Conservation (phyloP, 2,329 filamentous ascomycete genomes). For the Geoglossum cookeanum region DNA sequence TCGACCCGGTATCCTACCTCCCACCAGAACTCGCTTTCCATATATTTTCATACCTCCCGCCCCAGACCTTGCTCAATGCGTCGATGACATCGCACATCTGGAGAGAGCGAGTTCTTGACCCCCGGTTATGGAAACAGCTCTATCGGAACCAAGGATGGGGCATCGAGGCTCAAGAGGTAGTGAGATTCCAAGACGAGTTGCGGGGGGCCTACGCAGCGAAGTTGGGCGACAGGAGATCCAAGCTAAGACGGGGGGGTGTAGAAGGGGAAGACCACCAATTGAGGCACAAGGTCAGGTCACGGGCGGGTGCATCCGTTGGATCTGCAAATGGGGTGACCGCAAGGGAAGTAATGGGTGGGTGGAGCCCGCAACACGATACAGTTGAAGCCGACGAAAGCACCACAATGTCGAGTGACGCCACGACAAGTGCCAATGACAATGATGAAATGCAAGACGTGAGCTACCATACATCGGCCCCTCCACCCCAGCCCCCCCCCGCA, state of each 20-base stretch:
- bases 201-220: background rate
- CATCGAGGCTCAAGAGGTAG: conserved; percentile 26
- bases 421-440: conserved; percentile 6
- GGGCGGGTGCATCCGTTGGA: background rate
- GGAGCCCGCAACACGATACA: conserved; percentile 28
- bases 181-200: background rate
- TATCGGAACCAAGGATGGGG: conserved; percentile 81
- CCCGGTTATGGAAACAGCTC: conserved; percentile 66
- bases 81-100: conserved; percentile 64
- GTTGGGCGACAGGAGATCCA: background rate
- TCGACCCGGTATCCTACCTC: conserved; percentile 73
- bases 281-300: background rate
- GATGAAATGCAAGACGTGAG: conserved; percentile 24
- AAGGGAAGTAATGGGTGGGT: conserved; percentile 23
- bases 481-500: background rate
- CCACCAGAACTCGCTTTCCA: conserved; percentile 83
- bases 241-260: background rate
- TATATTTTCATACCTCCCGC: conserved; percentile 71
- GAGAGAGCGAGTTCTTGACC: conserved; percentile 64
- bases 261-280: background rate
- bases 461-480: conserved; percentile 5
- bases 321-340: background rate
- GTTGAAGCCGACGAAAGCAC: conserved; percentile 26
- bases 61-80: conserved; percentile 58
- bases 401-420: background rate